phyloP scores from a whole-genome alignment of 2,329 filamentous ascomycete species.

The Arthrobotrys pseudoclavata region DNA sequence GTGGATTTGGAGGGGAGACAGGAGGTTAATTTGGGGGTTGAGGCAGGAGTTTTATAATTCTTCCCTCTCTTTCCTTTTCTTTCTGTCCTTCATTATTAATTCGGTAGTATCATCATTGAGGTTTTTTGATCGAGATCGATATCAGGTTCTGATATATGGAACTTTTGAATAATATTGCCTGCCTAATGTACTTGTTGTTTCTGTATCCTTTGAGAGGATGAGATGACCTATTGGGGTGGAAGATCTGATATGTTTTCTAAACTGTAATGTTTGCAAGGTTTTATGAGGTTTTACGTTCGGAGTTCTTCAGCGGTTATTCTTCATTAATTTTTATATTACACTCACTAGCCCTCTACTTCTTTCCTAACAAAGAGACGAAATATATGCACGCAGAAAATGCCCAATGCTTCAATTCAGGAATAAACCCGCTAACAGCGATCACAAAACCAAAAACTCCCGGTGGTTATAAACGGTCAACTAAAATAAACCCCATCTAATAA shows the following conservation, averaged over 20 bases:
- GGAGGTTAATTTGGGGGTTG: constrained; percentile 72
- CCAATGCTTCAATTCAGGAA: neutral
- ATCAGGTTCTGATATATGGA: neutral
- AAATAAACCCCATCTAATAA: too few relatives aligned
- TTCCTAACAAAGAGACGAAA: neutral
- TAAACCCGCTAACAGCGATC: neutral
- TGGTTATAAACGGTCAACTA: too few relatives aligned
- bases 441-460: neutral
- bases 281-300: constrained; percentile 4
- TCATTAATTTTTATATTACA: neutral
- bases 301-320: constrained; percentile 23
- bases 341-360: neutral
- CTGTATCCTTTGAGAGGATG: constrained; percentile 16
- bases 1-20: constrained; percentile 71
- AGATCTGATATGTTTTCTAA: neutral
- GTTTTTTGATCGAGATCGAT: neutral
- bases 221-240: neutral
- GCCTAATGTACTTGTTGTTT: neutral
- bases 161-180: neutral
- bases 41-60: constrained; percentile 70
- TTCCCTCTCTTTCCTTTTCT: neutral
- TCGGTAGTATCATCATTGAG: too few relatives aligned
- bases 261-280: neutral
- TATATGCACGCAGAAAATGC: neutral
- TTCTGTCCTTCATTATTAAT: neutral